Evolutionary conservation across 805 yeast species (phyloP).

Genomic region (Kluyveromyces wickerhamii): DNA sequence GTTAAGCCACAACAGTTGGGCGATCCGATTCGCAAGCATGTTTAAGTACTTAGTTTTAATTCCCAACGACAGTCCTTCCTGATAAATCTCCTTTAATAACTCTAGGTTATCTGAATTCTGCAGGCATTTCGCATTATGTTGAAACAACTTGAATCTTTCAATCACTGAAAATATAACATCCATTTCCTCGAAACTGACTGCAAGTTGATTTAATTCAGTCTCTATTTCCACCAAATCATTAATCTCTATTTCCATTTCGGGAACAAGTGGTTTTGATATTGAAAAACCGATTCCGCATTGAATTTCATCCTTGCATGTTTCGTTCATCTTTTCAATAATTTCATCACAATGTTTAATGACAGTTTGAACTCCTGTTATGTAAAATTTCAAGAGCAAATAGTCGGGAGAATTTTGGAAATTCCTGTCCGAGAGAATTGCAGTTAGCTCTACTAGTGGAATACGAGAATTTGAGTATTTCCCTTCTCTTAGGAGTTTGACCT

Average conservation of each 20-base stretch:
- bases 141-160: constrained; percentile 6
- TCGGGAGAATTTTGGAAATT: too few species aligned
- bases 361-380: background rate
- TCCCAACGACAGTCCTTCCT: constrained; percentile 11
- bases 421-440: too few species aligned
- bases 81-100: constrained; percentile 8
- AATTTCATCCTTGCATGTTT: background rate
- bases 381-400: too few species aligned
- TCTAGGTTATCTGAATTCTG: constrained; percentile 7
- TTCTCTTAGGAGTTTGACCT: too few species aligned
- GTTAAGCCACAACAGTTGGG: constrained; percentile 20
- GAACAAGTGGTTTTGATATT: constrained; percentile 6
- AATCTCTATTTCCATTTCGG: constrained; percentile 4
- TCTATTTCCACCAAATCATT: constrained; percentile 5
- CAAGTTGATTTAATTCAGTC: constrained; percentile 3
- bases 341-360: constrained; percentile 3
- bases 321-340: background rate
- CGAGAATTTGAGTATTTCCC: too few species aligned
- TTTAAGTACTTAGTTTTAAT: constrained; percentile 10
- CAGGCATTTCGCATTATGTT: constrained; percentile 5
- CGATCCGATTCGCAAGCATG: constrained; percentile 8
- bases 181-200: constrained; percentile 14
- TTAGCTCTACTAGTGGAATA: too few species aligned
- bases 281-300: constrained; percentile 8
- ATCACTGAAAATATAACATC: constrained; percentile 5